phyloP scores from a whole-genome alignment of 441 rosid genomes.

The Adansonia grandidieri region DNA sequence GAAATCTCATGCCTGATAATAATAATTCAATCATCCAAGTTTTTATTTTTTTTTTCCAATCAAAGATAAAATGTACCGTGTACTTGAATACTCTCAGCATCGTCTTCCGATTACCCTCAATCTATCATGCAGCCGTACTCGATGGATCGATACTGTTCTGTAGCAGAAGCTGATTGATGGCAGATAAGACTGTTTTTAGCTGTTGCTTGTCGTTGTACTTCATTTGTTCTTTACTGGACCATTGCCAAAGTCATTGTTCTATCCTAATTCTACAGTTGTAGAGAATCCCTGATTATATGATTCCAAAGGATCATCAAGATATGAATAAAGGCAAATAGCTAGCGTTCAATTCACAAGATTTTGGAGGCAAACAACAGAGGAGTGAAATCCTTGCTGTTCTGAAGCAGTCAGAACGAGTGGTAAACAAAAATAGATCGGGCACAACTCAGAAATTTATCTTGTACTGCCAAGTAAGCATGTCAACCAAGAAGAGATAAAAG shows the following conservation, averaged over 20 bases:
- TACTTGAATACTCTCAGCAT: neutral
- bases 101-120: neutral
- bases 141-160: neutral
- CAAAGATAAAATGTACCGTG: neutral
- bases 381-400: neutral
- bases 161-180: neutral
- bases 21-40: neutral
- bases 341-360: constrained; percentile 8
- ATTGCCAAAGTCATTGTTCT: constrained; percentile 5
- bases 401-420: neutral
- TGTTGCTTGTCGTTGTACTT: neutral
- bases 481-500: neutral
- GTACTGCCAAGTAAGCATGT: neutral
- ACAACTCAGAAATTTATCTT: neutral
- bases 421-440: too few species aligned
- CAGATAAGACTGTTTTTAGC: neutral
- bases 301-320: neutral
- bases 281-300: neutral
- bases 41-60: neutral
- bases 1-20: neutral
- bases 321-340: neutral
- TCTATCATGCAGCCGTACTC: neutral
- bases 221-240: neutral
- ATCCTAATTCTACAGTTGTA: neutral
- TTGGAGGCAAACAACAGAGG: neutral